Percentiles rank a stretch among this genome's conserved stretches.
These are phyloP conservation scores for Priceomyces carsonii DNA, from an alignment of 805 yeast genomes.

Conservation along the genomic window DNA sequence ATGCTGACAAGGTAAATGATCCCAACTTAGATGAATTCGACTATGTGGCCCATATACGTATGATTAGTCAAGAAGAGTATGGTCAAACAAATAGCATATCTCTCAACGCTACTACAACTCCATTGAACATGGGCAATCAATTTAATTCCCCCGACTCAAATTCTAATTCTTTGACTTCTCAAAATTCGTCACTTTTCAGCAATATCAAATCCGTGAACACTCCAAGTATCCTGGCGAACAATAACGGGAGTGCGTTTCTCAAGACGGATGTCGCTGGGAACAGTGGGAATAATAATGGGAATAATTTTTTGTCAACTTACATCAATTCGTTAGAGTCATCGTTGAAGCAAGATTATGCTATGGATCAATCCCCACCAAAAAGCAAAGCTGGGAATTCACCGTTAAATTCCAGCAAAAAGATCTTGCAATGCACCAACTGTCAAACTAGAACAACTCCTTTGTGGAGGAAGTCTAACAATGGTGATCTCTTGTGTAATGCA, in stretches of 20 bases:
- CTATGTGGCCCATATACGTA: constrained; percentile 46
- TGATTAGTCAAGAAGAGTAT: constrained; percentile 39
- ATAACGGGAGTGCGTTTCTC: constrained; percentile 1
- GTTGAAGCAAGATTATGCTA: constrained; percentile 27
- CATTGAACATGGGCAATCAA: constrained; percentile 3
- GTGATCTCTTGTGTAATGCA: constrained; percentile 46
- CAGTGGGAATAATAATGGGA: constrained; percentile 9
- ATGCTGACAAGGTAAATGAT: constrained; percentile 12
- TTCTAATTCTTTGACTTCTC: constrained; percentile 13
- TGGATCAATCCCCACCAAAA: constrained; percentile 9
- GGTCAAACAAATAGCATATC: constrained; percentile 1
- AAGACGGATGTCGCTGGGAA: not conserved
- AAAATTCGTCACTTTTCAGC: constrained; percentile 13
- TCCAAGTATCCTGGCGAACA: constrained; percentile 5
- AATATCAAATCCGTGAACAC: constrained; percentile 7
- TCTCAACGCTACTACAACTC: constrained; percentile 2
- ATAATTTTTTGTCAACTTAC: constrained; percentile 36
- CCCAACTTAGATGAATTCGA: constrained; percentile 43
- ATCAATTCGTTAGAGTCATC: constrained; percentile 40
- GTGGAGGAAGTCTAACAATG: constrained; percentile 44
- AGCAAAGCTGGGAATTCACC: constrained; percentile 7
- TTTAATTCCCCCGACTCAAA: constrained; percentile 13
- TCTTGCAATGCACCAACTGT: constrained; percentile 42
- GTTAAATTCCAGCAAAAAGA: constrained; percentile 14
- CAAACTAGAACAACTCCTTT: constrained; percentile 46